Base-by-base conservation (phyloP, 208 protist species). In the Leishmania turanica region DNA sequence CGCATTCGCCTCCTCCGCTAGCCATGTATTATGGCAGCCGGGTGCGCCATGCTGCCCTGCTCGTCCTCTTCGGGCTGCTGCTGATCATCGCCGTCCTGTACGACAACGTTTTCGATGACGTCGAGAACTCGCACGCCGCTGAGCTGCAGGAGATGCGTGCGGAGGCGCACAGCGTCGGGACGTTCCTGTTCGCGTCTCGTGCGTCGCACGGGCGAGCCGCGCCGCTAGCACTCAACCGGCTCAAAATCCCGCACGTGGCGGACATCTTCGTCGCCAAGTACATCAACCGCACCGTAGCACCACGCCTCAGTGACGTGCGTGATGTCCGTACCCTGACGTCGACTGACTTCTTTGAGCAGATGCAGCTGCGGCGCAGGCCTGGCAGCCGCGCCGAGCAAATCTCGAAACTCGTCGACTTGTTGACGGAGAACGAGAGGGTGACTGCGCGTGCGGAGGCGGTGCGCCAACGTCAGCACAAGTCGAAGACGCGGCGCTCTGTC, bases 271-370 rank as follows among this genome's bases (percentile, higher is more conserved):
- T 60, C 13, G 5, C 40, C 15, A 65, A 81, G 58, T 81, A 69
- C 71, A 37, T 87, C 15, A 11, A 75, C n/a, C 79, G 79, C 54
- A 75, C 47, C 15, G 13, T 56, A 4, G 65, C 81, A 3, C 81
- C 88, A 66, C 60, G 60, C 60, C 71, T 88, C n/a, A 31, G 60
- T n/a, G 70, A 84, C 34, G 78, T 84, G 19, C 27, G 62, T 8
- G 87, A 89, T 72, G 69, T 77, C n/a, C 75, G 80, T 31, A 89
- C 87, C 8, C 70, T 80, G n/a, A 56, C 58, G 40, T 84, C 88
- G 8, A 42, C 37, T 1, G 90, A 93, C 72, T 93, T 89, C 42
- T 90, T 86, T 37, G 88, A 85, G 27, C 69, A 84, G 51, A 56
- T 89, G 53, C 78, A 91, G 49, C 42, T 91, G 51, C 45, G 79